These are phyloP conservation scores for Populus simonii DNA, from an alignment of 345 rosid genomes.

Conservation along the genomic window DNA sequence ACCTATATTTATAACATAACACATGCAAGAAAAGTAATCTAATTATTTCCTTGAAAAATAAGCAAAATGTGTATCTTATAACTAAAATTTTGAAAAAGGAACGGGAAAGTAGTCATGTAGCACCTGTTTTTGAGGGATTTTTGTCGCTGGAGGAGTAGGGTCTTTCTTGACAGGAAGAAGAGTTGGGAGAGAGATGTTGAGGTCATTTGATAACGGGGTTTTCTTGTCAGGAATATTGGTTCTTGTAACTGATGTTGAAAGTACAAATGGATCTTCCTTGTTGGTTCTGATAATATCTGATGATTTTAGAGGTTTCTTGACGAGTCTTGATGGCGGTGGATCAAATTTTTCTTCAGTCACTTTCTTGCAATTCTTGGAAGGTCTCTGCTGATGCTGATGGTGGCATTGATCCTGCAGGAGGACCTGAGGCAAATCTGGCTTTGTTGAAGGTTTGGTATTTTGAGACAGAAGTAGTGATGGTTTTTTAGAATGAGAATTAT, in stretches of 20 bases:
- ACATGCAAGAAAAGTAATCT: background rate
- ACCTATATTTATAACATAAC: slow-evolving; percentile 15
- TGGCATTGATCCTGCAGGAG: background rate
- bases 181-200: slow-evolving; percentile 20
- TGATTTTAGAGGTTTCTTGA: slow-evolving; percentile 44
- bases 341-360: slow-evolving; percentile 13
- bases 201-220: slow-evolving; percentile 46
- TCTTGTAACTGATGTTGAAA: slow-evolving; percentile 37
- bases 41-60: background rate
- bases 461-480: slow-evolving; percentile 1
- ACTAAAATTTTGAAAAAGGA: background rate
- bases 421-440: background rate
- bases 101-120: background rate
- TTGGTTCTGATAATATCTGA: slow-evolving; percentile 41
- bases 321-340: slow-evolving; percentile 8
- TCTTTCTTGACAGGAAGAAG: slow-evolving; percentile 71
- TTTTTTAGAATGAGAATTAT: slow-evolving; percentile 19
- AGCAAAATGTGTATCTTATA: background rate
- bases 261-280: slow-evolving; percentile 65
- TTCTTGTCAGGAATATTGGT: slow-evolving; percentile 52
- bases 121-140: slow-evolving; percentile 62
- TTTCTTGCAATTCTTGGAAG: slow-evolving; percentile 31
- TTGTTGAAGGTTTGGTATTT: slow-evolving; percentile 15
- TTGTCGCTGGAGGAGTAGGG: slow-evolving; percentile 54
- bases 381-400: slow-evolving; percentile 6